Conservation (phyloP, 805 yeast species). For the Metschnikowia kunwiensis region DNA sequence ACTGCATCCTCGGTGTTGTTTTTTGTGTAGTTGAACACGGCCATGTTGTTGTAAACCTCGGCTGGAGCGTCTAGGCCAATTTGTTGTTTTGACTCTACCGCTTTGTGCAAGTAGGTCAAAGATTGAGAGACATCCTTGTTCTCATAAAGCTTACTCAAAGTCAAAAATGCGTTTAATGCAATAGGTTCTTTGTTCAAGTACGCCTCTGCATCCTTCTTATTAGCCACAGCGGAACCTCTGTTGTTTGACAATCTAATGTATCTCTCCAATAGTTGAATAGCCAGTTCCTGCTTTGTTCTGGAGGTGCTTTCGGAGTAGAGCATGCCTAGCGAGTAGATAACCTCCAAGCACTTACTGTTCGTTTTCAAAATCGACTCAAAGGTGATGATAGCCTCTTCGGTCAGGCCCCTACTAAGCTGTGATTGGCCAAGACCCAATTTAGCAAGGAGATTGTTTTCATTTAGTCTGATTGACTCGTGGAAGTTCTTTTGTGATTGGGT, state of each 20-base stretch:
- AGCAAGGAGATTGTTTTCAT: constrained; percentile 65
- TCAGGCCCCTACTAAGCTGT: constrained; percentile 66
- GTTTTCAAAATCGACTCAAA: constrained; percentile 70
- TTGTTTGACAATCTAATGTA: constrained; percentile 63
- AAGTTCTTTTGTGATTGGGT: constrained; percentile 70
- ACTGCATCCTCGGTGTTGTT: constrained; percentile 59
- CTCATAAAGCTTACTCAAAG: constrained; percentile 71
- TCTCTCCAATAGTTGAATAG: constrained; percentile 64
- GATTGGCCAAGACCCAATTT: constrained; percentile 85
- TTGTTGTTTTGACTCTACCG: constrained; percentile 49
- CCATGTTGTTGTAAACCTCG: constrained; percentile 76
- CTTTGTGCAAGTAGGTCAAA: constrained; percentile 56
- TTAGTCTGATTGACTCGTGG: constrained; percentile 64
- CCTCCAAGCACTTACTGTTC: constrained; percentile 69
- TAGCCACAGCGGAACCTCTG: constrained; percentile 30
- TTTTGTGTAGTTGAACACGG: constrained; percentile 72
- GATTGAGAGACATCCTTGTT: constrained; percentile 63
- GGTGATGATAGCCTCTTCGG: constrained; percentile 81
- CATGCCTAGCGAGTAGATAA: constrained; percentile 71
- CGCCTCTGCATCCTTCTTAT: constrained; percentile 22
- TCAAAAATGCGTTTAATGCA: constrained; percentile 60
- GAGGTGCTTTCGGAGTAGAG: constrained; percentile 55
- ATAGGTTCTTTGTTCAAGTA: constrained; percentile 50
- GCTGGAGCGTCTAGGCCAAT: constrained; percentile 47
- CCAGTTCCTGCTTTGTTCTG: constrained; percentile 44